Base-by-base conservation (phyloP, 2,329 filamentous ascomycete species). In the Ascosphaera aggregata region DNA sequence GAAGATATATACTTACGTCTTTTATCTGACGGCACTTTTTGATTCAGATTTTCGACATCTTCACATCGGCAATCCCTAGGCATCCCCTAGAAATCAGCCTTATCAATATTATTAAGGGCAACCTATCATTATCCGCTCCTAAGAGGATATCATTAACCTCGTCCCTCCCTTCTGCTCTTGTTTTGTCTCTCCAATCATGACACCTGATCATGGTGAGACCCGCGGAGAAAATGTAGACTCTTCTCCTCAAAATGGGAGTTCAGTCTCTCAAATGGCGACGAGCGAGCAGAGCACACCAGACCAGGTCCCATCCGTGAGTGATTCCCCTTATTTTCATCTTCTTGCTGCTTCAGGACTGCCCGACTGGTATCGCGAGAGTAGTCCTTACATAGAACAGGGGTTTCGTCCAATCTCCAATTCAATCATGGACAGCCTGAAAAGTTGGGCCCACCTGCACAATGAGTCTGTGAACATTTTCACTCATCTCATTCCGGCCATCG, bases 391-490 rank as follows among this genome's bases (percentile, higher is more conserved):
- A 27, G 22, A 27, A 27, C 22, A 27, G 22, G 22, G 22, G 22
- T 27, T 27, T 27, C 22, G 22, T 27, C 22, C 22, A 27, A 13
- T 27, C 22, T 27, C 22, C 22, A 27, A 27, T 27, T 27, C 22
- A 13, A 27, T 27, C 22, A 7, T 7, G 22, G 22, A 27, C 7
- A 27, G 22, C 22, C 13, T 27, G 22, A 27, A 27, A 13, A 65
- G 61, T 44, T 58, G 54, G 51, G 41, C 47, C 3, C 60, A 61
- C 46, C 42, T 58, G 9, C 61, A 63, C 47, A 63, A 63, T 43
- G 60, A 64, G 46, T 51, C 55, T 0, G 44, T 54, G 45, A 63
- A 62, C 43, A 62, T 63, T 36, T 61, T 54, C 44, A 56, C 59
- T 13, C 59, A 64, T 45, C 51, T 67, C 3, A 44, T 67, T 2